Conservation (phyloP, 2,329 filamentous ascomycete genomes). For the Sphaerulina musiva region DNA sequence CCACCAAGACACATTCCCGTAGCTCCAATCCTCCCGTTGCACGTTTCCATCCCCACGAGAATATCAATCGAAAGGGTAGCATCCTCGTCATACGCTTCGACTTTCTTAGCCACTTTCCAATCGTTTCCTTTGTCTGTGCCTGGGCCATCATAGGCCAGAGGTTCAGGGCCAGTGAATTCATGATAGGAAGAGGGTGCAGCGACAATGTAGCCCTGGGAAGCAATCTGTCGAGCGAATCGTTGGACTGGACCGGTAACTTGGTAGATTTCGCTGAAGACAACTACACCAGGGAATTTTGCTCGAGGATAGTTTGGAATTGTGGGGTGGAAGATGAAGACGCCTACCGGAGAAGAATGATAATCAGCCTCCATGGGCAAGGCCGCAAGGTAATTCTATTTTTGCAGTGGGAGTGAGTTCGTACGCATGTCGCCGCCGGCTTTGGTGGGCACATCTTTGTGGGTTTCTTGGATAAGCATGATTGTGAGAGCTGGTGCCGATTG, state of each 20-base stretch:
- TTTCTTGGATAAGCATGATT: slow-evolving; percentile 55
- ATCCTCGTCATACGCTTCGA: slow-evolving; percentile 72
- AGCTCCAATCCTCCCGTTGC: slow-evolving; percentile 47
- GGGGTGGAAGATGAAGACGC: slow-evolving; percentile 84
- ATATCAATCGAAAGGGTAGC: slow-evolving; percentile 40
- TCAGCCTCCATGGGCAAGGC: slow-evolving; percentile 23
- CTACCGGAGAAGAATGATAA: slow-evolving; percentile 41
- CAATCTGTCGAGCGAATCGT: slow-evolving; percentile 85
- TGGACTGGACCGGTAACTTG: slow-evolving; percentile 82
- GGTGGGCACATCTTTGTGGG: slow-evolving; percentile 54
- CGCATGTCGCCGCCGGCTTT: slow-evolving; percentile 55
- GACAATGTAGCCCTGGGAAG: slow-evolving; percentile 87
- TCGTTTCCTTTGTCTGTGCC: slow-evolving; percentile 84
- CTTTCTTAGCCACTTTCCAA: slow-evolving; percentile 73
- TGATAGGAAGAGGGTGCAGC: slow-evolving; percentile 87
- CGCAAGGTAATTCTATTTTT: background rate
- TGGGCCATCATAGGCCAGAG: slow-evolving; percentile 76
- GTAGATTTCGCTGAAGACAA: slow-evolving; percentile 90
- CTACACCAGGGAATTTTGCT: slow-evolving; percentile 81
- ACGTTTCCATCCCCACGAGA: slow-evolving; percentile 40
- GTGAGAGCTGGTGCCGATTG: background rate
- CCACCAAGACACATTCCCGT: slow-evolving; percentile 93
- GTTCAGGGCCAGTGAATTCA: slow-evolving; percentile 80
- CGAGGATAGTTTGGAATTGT: slow-evolving; percentile 78
- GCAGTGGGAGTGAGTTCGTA: slow-evolving; percentile 29